Evolutionary conservation across 352 stramenopile genomes (phyloP).

Genomic region (Blastocystis hominis): DNA sequence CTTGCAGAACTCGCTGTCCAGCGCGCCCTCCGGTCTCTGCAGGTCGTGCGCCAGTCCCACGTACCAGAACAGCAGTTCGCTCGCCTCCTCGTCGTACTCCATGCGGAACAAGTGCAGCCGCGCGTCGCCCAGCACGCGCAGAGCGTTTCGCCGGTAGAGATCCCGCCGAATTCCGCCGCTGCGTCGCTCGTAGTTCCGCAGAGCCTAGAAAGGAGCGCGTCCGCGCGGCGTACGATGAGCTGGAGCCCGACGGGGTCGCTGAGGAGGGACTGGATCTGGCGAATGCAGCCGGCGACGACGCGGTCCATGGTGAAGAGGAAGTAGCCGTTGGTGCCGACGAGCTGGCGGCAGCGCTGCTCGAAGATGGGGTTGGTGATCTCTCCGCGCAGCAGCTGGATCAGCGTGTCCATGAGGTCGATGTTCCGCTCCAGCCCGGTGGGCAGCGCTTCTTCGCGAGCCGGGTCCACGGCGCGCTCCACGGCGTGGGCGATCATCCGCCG

Average conservation of each 20-base stretch:
- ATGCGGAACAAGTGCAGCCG: background rate
- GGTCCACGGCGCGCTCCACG: background rate
- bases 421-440: background rate
- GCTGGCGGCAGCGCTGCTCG: background rate
- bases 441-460: background rate
- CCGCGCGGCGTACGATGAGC: background rate
- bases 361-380: conserved; percentile 21
- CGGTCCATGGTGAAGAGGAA: conserved; percentile 21
- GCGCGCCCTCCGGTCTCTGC: background rate
- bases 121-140: conserved; percentile 14
- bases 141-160: background rate
- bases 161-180: background rate
- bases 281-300: background rate
- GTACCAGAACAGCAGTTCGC: conserved; percentile 21
- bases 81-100: background rate
- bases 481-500: background rate
- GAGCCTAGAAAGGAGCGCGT: background rate
- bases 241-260: background rate
- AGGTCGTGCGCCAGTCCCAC: background rate
- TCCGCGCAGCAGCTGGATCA: conserved; percentile 33
- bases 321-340: conserved; percentile 19
- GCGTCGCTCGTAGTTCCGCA: background rate
- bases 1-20: background rate
- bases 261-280: background rate
- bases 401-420: conserved; percentile 1